Evolutionary conservation across 495 filamentous ascomycete species (phyloP), one percentile per base, ranked within the genome.

Genomic region (Penicillium pancosmium): DNA sequence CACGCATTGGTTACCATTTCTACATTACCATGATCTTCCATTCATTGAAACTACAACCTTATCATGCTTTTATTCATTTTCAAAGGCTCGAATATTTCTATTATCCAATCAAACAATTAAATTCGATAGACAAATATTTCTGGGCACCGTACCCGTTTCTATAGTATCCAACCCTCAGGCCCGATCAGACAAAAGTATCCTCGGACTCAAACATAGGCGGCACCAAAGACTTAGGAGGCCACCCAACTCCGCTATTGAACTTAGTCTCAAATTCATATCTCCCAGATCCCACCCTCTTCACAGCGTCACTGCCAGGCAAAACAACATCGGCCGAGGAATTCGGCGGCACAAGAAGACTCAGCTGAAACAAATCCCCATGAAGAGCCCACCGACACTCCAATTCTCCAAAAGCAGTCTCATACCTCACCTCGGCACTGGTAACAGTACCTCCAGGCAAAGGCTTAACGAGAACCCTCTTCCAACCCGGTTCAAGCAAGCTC

Each of bases 371-470:
- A 4, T 58, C 57, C 15, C 50, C 49, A 11, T 33, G 55, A 43
- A 68, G 18, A 16, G 40, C 33, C 71, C 71, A 73, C 10, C 55
- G 38, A 43, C 64, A 68, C 46, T 66, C 65, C 35, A 69, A 47
- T 2, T 56, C 52, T 13, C 71, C 71, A 60, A 70, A 73, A 11
- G 62, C 34, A 9, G 64, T 71, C n/a, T 70, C 67, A 52, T 71
- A 70, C 34, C 47, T 33, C 2, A 54, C 65, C 48, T 64, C 60
- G 4, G 69, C 71, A 13, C 52, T 60, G 0, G 38, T 63, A 4
- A 69, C 59, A 2, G 61, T 62, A 0, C 72, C 72, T 4, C 70
- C 72, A 6, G 72, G 72, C 8, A 67, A 41, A 4, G 70, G 70
- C 9, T 48, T 50, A 21, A 74, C 66, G 33, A 59, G 56, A 46